Evolutionary conservation across 176 grass and related monocot species (phyloP), one percentile per base, ranked within the genome.

Genomic region (Hyparrhenia diplandra): DNA sequence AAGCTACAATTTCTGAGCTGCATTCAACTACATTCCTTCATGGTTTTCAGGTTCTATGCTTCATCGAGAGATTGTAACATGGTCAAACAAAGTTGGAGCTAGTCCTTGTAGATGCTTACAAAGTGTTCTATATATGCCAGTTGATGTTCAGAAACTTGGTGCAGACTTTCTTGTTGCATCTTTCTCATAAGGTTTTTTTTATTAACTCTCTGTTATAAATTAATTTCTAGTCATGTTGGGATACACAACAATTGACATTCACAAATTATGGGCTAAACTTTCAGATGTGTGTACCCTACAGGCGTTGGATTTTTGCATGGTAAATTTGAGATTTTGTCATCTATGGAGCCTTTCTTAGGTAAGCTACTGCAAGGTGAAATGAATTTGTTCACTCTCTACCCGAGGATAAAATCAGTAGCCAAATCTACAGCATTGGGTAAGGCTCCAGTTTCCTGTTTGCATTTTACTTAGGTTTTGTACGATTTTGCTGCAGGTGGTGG

Each of bases 201-300:
- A 52, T 37, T 13, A 65, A 51, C 60, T 76, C 8, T 42, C 32
- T 76, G 18, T 64, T 79, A 36, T 76, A 81, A 73, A 65, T 71
- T 78, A 58, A 6, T 85, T 68, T 59, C 9, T 72, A 39, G 10
- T 24, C 43, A 29, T 80, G 74, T 76, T 45, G 54, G 39, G 84
- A 80, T 76, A 77, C 4, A 21, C 65, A 85, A 30, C 43, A 40
- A 63, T 51, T 80, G 30, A 72, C 32, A 3, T 92, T 64, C 43
- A 75, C 23, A 86, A 79, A 40, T 62, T 87, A 73, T 73, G 71
- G 34, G 89, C 45, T 95, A 86, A 93, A 91, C 70, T 78, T 98
- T 80, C 96, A 98, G 96, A 98, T 98, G 92, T 95, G 96, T 89
- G 96, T n/a, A 92, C 70, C 96, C 92, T 89, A 98, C 96, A 91